Base-by-base conservation (phyloP, 164 flowering plant genomes). In the Stephania cephalantha region DNA sequence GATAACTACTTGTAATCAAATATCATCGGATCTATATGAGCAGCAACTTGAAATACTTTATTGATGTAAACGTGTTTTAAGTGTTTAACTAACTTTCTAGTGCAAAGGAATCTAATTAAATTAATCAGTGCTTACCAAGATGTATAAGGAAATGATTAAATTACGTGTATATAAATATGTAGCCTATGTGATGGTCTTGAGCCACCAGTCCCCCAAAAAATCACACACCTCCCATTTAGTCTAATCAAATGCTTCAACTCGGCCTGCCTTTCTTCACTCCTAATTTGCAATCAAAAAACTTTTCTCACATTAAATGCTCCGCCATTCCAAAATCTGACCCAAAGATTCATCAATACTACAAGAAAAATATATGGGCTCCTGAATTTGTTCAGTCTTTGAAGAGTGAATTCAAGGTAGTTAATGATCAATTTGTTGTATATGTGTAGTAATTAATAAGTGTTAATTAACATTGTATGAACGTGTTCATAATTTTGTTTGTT, bases 351-450 rank as follows among this genome's bases (percentile, higher is more conserved):
- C 45, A 17, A 35, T 15, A 70, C 7, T 78, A 78, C 29, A 15
- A 35, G 13, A 71, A 22, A 46, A 71, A 71, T 66, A 69, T 78
- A n/a, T 78, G 76, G 80, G 68, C 29, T 48, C 64, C 58, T 12
- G 68, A 70, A 8, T 75, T 75, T n/a, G 10, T 75, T 6, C 55
- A 75, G 53, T 75, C 77, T 2, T 70, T 75, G n/a, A 9, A 8
- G 25, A 69, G 68, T 55, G 77, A 58, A 10, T 69, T 53, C 63
- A 29, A 7, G 55, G 77, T 75, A 20, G 20, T 45, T 46, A 15
- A 17, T 70, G 8, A 12, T 45, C 42, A 35, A 20, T 63, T 63
- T 10, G 3, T 1, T 1, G n/a, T 20, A 13, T 64, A 29, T 12
- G 20, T 22, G 2, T 22, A n/a, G 29, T 63, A 0, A 6, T 5